Base-by-base conservation (phyloP, 495 filamentous ascomycete genomes). In the Hypoxylon rickii region DNA sequence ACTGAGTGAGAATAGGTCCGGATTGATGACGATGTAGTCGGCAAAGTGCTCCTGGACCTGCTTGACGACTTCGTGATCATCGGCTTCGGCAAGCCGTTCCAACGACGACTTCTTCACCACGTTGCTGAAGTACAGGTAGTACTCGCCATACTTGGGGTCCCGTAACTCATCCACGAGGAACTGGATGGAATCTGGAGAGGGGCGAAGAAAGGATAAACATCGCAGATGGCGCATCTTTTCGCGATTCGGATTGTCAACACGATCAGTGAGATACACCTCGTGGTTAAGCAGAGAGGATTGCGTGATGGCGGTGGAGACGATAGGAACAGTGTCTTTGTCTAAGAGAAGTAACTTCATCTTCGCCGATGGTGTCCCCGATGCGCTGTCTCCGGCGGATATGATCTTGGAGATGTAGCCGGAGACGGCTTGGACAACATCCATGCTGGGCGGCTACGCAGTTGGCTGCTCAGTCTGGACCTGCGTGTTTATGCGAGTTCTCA, bases 271-370 rank as follows among this genome's bases (percentile, higher is more conserved):
- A 73, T 96, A 98, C 55, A 98, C 89, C 74, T 97, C 92, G 68
- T 97, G 92, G 68, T 90, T 96, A 51, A 98, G 86, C n/a, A 98
- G 81, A 31, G 90, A 83, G 34, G 94, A 97, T 66, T 97, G 95
- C 0, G 95, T 97, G 52, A 94, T 93, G 51, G 94, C 91, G 13
- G 92, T 92, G 17, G 95, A 97, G 24, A 96, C 82, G 60, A 96
- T 94, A 29, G 90, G 82, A 15, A 97, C 89, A 68, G 94, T 98
- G 75, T 97, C 94, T 73, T 84, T 87, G 73, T 98, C 94, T 49
- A 98, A 80, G 61, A 98, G 81, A 46, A 98, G 77, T 63, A 97
- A 93, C 86, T 98, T 98, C 94, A 98, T 98, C 80, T 97, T 97
- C 29, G 90, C 84, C 10, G 90, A 88, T 34, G 89, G 81, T 31